Evolutionary conservation across 1,139 yeast genomes (phyloP).

Genomic region (Sugiyamaella neomexicana): DNA sequence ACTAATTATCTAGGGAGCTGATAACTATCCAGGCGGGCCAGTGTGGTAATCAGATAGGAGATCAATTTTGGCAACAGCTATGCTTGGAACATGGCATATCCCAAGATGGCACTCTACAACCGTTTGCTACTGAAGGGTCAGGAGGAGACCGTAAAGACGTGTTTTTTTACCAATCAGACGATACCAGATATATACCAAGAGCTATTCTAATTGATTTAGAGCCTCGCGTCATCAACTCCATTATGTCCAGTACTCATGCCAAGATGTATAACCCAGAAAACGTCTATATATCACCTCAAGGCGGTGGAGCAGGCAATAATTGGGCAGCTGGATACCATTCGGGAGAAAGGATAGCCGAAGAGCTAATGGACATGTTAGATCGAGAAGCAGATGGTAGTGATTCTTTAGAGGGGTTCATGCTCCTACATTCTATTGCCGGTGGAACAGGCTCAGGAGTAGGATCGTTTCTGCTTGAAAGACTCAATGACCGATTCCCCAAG

Average conservation of each 20-base stretch:
- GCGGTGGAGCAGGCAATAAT: conserved; percentile 85
- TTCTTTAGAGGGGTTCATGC: conserved; percentile 83
- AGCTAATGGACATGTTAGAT: conserved; percentile 77
- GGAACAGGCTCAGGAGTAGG: conserved; percentile 98
- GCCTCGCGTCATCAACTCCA: conserved; percentile 80
- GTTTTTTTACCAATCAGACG: conserved; percentile 78
- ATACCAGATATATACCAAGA: conserved; percentile 80
- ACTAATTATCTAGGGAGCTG: conserved; percentile 46
- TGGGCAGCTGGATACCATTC: conserved; percentile 91
- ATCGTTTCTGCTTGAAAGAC: conserved; percentile 69
- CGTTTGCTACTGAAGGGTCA: conserved; percentile 34
- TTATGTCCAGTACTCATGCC: conserved; percentile 51
- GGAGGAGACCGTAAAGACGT: conserved; percentile 76
- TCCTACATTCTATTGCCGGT: conserved; percentile 96
- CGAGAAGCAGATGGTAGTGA: conserved; percentile 92
- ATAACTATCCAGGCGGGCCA: conserved; percentile 76
- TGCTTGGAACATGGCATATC: conserved; percentile 85
- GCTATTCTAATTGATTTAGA: conserved; percentile 84
- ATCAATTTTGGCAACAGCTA: conserved; percentile 89
- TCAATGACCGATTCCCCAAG: conserved; percentile 80
- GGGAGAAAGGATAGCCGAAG: conserved; percentile 69
- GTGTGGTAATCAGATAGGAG: conserved; percentile 96
- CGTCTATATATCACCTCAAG: conserved; percentile 73
- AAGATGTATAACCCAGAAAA: conserved; percentile 84
- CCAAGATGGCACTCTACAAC: conserved; percentile 62